Base-by-base conservation (phyloP, 768 basidiomycete genomes). In the Termitomyces sp. region DNA sequence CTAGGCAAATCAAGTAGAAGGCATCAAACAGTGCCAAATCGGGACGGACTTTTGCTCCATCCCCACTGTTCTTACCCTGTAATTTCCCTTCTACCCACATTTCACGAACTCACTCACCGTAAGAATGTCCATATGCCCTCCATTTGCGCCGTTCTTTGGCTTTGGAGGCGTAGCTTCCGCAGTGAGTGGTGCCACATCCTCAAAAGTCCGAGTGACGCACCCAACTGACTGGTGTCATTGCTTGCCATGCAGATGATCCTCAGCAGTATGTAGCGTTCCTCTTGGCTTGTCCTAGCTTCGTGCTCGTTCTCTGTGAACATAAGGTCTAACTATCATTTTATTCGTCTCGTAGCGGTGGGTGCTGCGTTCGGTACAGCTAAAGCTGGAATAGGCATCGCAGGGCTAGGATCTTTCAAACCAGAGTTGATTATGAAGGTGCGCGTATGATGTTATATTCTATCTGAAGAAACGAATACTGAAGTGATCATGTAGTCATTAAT, bases 391-490 rank as follows among this genome's bases (percentile, higher is more conserved):
- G 95, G 95, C 22, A 98, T 98, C 66, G 87, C 97, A 54, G 96
- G 97, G 26, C 74, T 98, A 55, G 95, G 94, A 52, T 84, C 87
- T 47, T 95, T 98, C 75, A 86, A 82, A 66, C 97, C 97, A 59
- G 97, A 99, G 67, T 79, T 98, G 62, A 92, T 99, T 68, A 99
- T 99, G 97, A 98, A 93, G 83, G 95, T 87, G 78, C 65, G 21
- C 28, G 57, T 26, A 34, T 21, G 22, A 37, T 40, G 17, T 5
- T 24, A 5, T 46, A 5, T 37, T 37, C 1, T 8, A 17, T 21
- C 4, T 12, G 21, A 32, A 46, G 21, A 32, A 46, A 21, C 28
- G 5, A 53, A 41, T 9, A 12, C 17, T 53, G 10, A 58, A 34
- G 37, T 43, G 21, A 14, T 24, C 7, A 5, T 10, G 19, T 64